These are phyloP conservation scores for Crotalaria pallida DNA, from an alignment of 306 rosid genomes.

Conservation along the genomic window DNA sequence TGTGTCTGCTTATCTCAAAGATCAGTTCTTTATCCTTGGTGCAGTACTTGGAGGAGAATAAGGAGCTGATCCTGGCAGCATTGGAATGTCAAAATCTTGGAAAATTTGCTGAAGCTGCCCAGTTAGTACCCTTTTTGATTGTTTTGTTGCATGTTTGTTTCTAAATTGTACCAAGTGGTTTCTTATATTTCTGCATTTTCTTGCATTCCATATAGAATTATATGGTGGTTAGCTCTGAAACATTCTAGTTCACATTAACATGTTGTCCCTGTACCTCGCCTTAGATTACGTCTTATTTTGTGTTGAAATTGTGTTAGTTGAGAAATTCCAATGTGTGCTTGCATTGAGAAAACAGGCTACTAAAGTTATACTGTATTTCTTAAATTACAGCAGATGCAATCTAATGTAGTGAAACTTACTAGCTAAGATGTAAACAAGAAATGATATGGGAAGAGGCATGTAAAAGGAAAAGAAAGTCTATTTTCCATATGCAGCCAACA, in stretches of 20 bases:
- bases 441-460: neutral
- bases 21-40: slow-evolving; percentile 26
- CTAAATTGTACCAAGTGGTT: neutral
- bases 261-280: neutral
- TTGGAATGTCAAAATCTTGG: slow-evolving; percentile 44
- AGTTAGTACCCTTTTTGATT: slow-evolving; percentile 34
- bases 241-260: neutral
- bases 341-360: neutral
- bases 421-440: neutral
- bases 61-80: slow-evolving; percentile 42
- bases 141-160: slow-evolving; percentile 18
- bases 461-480: neutral
- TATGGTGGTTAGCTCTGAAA: neutral
- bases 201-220: neutral
- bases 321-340: neutral
- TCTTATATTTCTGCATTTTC: neutral
- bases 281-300: neutral
- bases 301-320: slow-evolving; percentile 4
- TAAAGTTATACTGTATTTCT: neutral
- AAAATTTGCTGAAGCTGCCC: slow-evolving; percentile 26
- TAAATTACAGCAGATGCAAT: neutral
- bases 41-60: slow-evolving; percentile 57
- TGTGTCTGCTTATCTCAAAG: neutral
- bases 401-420: slow-evolving; percentile 2
- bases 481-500: neutral